Percentiles rank a stretch among this genome's conserved stretches.
Evolutionary conservation across 352 stramenopile species (phyloP).

Genomic region (Thalassiosira mediterranea): DNA sequence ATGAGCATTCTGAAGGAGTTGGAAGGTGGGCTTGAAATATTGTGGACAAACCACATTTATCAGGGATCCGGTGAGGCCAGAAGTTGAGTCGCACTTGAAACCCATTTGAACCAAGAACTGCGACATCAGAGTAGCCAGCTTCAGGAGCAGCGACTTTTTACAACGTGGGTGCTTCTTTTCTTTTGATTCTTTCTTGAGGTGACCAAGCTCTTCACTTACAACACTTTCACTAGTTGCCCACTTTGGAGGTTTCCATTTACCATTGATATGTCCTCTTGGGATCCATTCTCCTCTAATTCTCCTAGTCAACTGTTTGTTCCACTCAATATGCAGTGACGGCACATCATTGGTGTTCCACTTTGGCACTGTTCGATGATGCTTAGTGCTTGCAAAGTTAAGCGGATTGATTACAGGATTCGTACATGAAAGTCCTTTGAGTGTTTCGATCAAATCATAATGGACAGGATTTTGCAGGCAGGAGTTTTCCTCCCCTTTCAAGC

Average conservation of each 20-base stretch:
- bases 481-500: too few relatives aligned
- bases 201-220: not conserved
- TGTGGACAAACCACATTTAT: slow-evolving; percentile 35
- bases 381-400: slow-evolving; percentile 12
- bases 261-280: slow-evolving; percentile 34
- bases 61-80: slow-evolving; percentile 8
- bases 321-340: slow-evolving; percentile 18
- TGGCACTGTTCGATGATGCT: not conserved
- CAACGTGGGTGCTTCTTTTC: slow-evolving; percentile 27
- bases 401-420: not conserved
- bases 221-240: slow-evolving; percentile 13
- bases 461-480: too few relatives aligned
- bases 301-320: not conserved
- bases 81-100: not conserved
- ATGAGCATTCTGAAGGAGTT: slow-evolving; percentile 41
- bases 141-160: slow-evolving; percentile 35
- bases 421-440: too few relatives aligned
- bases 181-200: slow-evolving; percentile 4
- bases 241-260: slow-evolving; percentile 28
- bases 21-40: slow-evolving; percentile 37
- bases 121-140: slow-evolving; percentile 21
- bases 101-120: slow-evolving; percentile 13
- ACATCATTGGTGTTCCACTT: not conserved
- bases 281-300: slow-evolving; percentile 26
- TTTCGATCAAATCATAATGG: too few relatives aligned